Conservation (phyloP, 2,329 filamentous ascomycete species). For the Scedosporium boydii region DNA sequence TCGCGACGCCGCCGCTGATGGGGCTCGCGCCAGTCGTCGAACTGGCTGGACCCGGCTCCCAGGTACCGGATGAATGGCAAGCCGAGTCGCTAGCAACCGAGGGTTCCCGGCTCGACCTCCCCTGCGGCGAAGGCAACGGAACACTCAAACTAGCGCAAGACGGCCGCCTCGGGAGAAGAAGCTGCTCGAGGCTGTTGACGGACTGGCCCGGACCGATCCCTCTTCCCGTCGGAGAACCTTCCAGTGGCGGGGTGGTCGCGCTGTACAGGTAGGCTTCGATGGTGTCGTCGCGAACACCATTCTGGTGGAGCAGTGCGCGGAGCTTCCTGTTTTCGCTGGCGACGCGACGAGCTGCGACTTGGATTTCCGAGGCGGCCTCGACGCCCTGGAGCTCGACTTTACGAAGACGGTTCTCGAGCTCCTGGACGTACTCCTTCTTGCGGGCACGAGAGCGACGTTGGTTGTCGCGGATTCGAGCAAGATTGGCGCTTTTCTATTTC, state of each 20-base stretch:
- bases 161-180: conserved; percentile 26
- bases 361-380: conserved; percentile 62
- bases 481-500: conserved; percentile 19
- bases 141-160: conserved; percentile 17
- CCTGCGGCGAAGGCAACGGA: conserved; percentile 12
- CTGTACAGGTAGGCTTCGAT: conserved; percentile 33
- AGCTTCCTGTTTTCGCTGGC: conserved; percentile 60
- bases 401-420: conserved; percentile 52
- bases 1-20: not conserved
- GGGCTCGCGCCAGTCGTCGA: not conserved
- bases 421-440: conserved; percentile 62
- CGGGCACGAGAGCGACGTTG: conserved; percentile 67
- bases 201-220: conserved; percentile 9
- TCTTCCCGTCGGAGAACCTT: not conserved
- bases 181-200: conserved; percentile 25
- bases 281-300: conserved; percentile 47
- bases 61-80: not conserved
- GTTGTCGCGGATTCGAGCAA: conserved; percentile 61
- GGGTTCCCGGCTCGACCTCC: not conserved
- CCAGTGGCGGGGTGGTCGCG: not conserved
- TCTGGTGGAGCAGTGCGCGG: conserved; percentile 44
- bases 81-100: conserved; percentile 2
- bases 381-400: conserved; percentile 56
- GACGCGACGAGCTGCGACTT: conserved; percentile 58
- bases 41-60: not conserved